Base-by-base conservation (phyloP, 257 asterid genomes). In the Solanum paucissectum region DNA sequence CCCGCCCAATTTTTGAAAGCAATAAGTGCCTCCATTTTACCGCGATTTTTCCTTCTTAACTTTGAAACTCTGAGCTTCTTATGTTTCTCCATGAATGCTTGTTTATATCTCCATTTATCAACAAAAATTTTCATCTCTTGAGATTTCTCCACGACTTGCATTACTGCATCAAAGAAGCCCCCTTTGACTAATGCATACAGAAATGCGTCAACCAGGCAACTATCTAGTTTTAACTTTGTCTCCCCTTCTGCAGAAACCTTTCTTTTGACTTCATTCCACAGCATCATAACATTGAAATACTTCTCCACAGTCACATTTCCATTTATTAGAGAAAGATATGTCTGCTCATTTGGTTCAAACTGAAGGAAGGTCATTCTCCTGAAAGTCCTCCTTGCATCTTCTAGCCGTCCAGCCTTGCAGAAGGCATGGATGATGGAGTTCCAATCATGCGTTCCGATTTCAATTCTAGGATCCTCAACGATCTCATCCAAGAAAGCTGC, bases 1-100 rank as follows among this genome's bases (percentile, higher is more conserved):
- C 99, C 99, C 84, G 97, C 98, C 99, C 99, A 97, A 87, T 94
- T 96, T 91, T 94, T 97, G 90, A 97, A 97, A 40, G 99, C 99
- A 86, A 96, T 88, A 88, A 97, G 88, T 2, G 99, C 91, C 76
- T 96, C 99, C 96, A 92, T 94, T 91, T 97, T 97, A 84, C 89
- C 91, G 4, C 87, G 52, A 89, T 91, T 97, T 84, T 94, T 92
- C 93, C 86, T 94, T 77, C 98, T 93, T 95, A 97, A 79, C 92
- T 92, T 96, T 5, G 95, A 86, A 88, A 97, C 91, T 74, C 86
- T 94, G 86, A 97, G 96, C 92, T 97, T 97, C 97, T 93, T 96
- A 88, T 97, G 99, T 2, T 87, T 93, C 94, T 97, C 99, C 99
- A 97, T 97, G 92, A 94, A 97, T 2, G 99, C 99, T 89, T 97